phyloP scores from a whole-genome alignment of 2,329 filamentous ascomycete genomes.

The Aspergillus sp. region DNA sequence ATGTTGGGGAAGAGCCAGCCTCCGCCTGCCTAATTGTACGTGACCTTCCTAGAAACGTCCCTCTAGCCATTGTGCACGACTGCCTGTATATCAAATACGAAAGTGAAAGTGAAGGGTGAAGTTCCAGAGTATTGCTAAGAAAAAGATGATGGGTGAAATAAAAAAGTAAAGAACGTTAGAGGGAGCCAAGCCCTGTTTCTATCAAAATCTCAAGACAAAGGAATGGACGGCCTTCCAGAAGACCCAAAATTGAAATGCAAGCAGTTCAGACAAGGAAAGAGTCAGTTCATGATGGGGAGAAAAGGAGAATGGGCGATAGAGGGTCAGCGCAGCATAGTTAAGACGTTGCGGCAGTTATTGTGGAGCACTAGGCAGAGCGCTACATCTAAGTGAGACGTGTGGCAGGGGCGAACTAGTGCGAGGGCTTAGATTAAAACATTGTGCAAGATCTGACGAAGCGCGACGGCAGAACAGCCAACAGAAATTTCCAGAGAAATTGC shows the following conservation, averaged over 20 bases:
- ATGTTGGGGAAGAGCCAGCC: slow-evolving; percentile 33
- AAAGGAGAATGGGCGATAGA: slow-evolving; percentile 16
- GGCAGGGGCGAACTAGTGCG: slow-evolving; percentile 17
- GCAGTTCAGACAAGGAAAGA: slow-evolving; percentile 24
- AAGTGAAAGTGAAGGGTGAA: slow-evolving; percentile 5
- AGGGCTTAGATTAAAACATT: slow-evolving; percentile 18
- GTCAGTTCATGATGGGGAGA: slow-evolving; percentile 12
- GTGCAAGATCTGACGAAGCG: slow-evolving; percentile 17
- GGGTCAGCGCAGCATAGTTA: slow-evolving; percentile 6
- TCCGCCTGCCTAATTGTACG: slow-evolving; percentile 30
- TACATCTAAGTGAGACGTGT: slow-evolving; percentile 19
- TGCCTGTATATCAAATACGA: neutral
- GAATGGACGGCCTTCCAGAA: slow-evolving; percentile 46
- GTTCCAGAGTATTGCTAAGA: neutral
- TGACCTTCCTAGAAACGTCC: slow-evolving; percentile 32
- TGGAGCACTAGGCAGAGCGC: slow-evolving; percentile 21
- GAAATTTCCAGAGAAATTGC: slow-evolving; percentile 12
- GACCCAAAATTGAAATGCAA: slow-evolving; percentile 24
- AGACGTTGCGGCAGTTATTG: slow-evolving; percentile 16
- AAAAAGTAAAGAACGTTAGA: slow-evolving; percentile 15
- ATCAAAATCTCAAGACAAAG: slow-evolving; percentile 23
- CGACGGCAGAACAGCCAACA: slow-evolving; percentile 16
- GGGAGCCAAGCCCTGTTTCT: slow-evolving; percentile 16
- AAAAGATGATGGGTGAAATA: neutral
- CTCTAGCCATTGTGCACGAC: slow-evolving; percentile 29